Evolutionary conservation across 2,329 filamentous ascomycete species (phyloP).

Genomic region (Cercospora zeina): DNA sequence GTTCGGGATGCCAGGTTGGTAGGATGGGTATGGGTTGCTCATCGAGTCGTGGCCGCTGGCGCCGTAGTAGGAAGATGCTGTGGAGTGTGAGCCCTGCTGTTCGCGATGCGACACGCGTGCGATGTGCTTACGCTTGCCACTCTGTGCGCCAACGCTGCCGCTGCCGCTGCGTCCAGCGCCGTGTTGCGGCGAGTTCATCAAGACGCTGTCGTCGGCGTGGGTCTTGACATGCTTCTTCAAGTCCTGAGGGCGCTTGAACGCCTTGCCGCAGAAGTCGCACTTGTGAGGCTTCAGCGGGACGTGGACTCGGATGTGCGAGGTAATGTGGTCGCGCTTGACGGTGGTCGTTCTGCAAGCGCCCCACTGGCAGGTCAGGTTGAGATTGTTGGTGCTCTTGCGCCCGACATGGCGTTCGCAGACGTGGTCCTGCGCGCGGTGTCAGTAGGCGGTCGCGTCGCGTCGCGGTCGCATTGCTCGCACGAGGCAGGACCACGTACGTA

Average conservation of each 20-base stretch:
- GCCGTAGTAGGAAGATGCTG: slow-evolving; percentile 39
- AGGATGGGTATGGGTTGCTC: slow-evolving; percentile 39
- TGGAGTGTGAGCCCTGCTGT: slow-evolving; percentile 16
- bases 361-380: slow-evolving; percentile 97
- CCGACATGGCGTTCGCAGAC: slow-evolving; percentile 98
- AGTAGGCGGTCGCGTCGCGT: slow-evolving; percentile 12
- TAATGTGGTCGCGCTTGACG: slow-evolving; percentile 98
- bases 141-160: slow-evolving; percentile 40
- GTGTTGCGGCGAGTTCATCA: slow-evolving; percentile 64
- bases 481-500: slow-evolving; percentile 53
- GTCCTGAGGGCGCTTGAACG: slow-evolving; percentile 98
- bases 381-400: slow-evolving; percentile 97
- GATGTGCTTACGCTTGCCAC: slow-evolving; percentile 43
- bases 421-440: slow-evolving; percentile 67
- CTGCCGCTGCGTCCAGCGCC: slow-evolving; percentile 33
- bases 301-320: slow-evolving; percentile 96
- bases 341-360: slow-evolving; percentile 93
- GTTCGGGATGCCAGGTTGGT: slow-evolving; percentile 36
- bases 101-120: neutral
- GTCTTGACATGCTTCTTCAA: slow-evolving; percentile 99
- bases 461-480: slow-evolving; percentile 3
- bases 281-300: slow-evolving; percentile 99
- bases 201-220: slow-evolving; percentile 90
- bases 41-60: slow-evolving; percentile 34
- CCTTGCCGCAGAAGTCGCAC: slow-evolving; percentile 97